Percentiles rank a stretch among this genome's conserved stretches.
Conservation (phyloP, 805 yeast species). For the Candida easanensis region DNA sequence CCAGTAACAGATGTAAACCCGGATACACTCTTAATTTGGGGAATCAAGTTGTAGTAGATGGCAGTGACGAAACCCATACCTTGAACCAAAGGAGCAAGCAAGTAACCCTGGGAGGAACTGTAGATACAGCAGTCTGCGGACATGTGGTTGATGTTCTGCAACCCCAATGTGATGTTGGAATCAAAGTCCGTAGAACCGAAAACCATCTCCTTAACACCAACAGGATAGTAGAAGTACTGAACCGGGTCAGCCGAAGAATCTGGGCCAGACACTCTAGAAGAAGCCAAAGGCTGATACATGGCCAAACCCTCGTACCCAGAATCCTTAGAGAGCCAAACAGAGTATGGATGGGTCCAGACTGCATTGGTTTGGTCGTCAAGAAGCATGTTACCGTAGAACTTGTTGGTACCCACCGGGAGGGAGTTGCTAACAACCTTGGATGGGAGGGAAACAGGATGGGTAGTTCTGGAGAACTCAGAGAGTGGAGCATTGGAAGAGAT, state of each 20-base stretch:
- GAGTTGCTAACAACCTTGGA: constrained; percentile 21
- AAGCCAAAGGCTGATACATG: constrained; percentile 55
- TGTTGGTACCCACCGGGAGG: constrained; percentile 66
- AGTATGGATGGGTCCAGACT: constrained; percentile 80
- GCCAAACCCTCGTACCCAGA: constrained; percentile 56
- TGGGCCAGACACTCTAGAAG: constrained; percentile 69
- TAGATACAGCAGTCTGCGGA: constrained; percentile 31
- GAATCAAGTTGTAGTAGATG: constrained; percentile 49
- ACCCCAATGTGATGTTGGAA: constrained; percentile 25
- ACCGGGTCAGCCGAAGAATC: constrained; percentile 50
- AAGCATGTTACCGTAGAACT: constrained; percentile 72
- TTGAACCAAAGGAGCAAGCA: constrained; percentile 63
- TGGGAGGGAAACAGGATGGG: constrained; percentile 31
- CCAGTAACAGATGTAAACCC: constrained; percentile 55
- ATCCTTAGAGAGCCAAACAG: constrained; percentile 62
- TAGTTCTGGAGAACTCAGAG: constrained; percentile 33
- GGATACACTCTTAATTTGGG: constrained; percentile 56
- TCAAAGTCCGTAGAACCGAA: constrained; percentile 44
- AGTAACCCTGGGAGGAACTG: constrained; percentile 33
- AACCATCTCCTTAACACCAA: constrained; percentile 58
- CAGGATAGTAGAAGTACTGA: constrained; percentile 66
- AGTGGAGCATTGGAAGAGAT: constrained; percentile 45
- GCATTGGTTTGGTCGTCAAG: constrained; percentile 66
- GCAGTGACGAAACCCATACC: constrained; percentile 85
- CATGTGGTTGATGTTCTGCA: constrained; percentile 32